Conservation (phyloP, 495 filamentous ascomycete species). For the Neurospora tetrasperma region DNA sequence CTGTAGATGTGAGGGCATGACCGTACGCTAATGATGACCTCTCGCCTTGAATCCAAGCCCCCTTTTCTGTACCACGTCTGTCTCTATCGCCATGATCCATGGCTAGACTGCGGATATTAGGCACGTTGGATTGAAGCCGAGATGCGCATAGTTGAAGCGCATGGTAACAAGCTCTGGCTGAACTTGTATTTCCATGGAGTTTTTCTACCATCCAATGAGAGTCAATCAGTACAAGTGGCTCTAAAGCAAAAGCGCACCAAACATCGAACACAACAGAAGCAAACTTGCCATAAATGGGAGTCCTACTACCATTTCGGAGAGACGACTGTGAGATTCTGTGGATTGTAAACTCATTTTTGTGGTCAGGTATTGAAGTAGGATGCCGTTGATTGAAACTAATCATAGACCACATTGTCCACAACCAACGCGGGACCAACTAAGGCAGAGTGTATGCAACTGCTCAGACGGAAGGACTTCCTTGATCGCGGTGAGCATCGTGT, state of each 20-base stretch:
- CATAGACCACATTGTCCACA: background rate
- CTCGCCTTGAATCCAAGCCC: background rate
- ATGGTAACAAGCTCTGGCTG: background rate
- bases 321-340: background rate
- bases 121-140: background rate
- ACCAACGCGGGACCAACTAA: background rate
- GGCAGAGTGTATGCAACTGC: background rate
- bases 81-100: background rate
- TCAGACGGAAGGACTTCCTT: rapidly evolving
- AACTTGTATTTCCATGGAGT: background rate
- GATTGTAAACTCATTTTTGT: background rate
- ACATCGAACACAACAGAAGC: background rate
- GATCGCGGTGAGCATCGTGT: background rate
- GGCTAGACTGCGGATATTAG: background rate
- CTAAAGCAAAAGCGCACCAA: background rate
- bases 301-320: background rate
- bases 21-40: background rate
- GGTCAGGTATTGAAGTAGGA: background rate
- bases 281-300: background rate
- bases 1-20: background rate
- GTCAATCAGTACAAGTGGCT: background rate
- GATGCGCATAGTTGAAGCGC: background rate
- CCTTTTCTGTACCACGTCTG: background rate
- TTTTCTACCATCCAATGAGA: background rate
- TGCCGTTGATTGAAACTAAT: background rate